These are phyloP conservation scores for Pleurotus ostreatus DNA, from an alignment of 768 basidiomycete species.

Conservation along the genomic window DNA sequence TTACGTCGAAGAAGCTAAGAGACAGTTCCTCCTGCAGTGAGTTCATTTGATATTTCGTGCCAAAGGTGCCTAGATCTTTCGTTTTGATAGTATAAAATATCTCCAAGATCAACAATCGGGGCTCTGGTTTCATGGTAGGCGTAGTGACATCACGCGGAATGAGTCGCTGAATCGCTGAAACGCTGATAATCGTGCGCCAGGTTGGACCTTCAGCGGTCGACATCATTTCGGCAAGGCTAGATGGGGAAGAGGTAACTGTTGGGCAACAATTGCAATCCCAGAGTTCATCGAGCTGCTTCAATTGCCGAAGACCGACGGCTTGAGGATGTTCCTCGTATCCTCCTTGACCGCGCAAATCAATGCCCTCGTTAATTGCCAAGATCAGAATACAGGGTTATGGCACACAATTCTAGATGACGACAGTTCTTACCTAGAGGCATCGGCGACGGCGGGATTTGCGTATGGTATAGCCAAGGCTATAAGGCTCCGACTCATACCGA, in stretches of 20 bases:
- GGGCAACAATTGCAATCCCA: slow-evolving; percentile 43
- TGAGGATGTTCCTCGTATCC: slow-evolving; percentile 36
- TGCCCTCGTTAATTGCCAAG: slow-evolving; percentile 41
- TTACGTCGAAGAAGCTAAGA: slow-evolving; percentile 53
- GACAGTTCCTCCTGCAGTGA: slow-evolving; percentile 46
- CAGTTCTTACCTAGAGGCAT: slow-evolving; percentile 47
- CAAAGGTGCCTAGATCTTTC: background rate
- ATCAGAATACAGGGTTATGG: slow-evolving; percentile 44
- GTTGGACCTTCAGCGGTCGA: slow-evolving; percentile 42
- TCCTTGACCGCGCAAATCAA: slow-evolving; percentile 43
- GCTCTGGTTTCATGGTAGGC: slow-evolving; percentile 44
- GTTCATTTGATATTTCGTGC: slow-evolving; percentile 10
- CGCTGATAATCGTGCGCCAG: slow-evolving; percentile 15
- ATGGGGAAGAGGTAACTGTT: slow-evolving; percentile 57
- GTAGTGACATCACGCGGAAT: background rate
- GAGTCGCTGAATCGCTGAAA: background rate
- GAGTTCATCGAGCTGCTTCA: slow-evolving; percentile 45
- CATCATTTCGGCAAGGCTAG: slow-evolving; percentile 43
- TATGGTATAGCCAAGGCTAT: slow-evolving; percentile 43
- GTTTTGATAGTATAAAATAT: slow-evolving; percentile 34
- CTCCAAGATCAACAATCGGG: slow-evolving; percentile 40
- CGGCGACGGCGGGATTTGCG: slow-evolving; percentile 44
- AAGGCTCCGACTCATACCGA: slow-evolving; percentile 38
- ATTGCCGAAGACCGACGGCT: slow-evolving; percentile 35
- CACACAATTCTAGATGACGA: slow-evolving; percentile 51